Evolutionary conservation across 495 filamentous ascomycete genomes (phyloP).

Genomic region (Delitschia confertaspora): DNA sequence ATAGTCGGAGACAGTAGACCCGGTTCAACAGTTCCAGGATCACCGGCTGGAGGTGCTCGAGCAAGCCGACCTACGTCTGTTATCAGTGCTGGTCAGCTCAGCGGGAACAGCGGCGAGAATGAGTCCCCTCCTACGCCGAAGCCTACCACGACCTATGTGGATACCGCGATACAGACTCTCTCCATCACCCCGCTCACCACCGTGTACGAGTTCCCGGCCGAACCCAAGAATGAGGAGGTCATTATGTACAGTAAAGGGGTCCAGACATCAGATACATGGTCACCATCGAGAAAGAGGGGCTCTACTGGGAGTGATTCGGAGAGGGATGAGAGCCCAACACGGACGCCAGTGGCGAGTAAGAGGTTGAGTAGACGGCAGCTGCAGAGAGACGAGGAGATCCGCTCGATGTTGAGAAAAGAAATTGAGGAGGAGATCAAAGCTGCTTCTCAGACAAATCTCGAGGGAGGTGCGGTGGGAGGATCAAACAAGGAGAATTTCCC

Average conservation of each 20-base stretch:
- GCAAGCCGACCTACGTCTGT: conserved; percentile 80
- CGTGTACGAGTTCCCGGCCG: conserved; percentile 61
- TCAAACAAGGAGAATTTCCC: conserved; percentile 49
- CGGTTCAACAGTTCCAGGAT: conserved; percentile 53
- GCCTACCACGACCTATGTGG: conserved; percentile 7
- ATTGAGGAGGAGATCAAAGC: conserved; percentile 85
- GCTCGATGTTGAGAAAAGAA: conserved; percentile 73
- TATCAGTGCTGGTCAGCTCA: conserved; percentile 63
- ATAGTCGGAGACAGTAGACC: conserved; percentile 71
- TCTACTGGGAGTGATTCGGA: conserved; percentile 51
- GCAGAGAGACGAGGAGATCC: conserved; percentile 78
- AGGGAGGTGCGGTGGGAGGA: conserved; percentile 38
- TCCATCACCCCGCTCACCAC: conserved; percentile 58
- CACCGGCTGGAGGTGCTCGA: conserved; percentile 50
- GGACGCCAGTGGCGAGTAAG: conserved; percentile 48
- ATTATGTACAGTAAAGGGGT: conserved; percentile 94
- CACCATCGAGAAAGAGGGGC: conserved; percentile 26
- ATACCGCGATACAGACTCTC: conserved; percentile 50
- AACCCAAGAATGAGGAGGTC: conserved; percentile 57
- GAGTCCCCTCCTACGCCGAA: conserved; percentile 1
- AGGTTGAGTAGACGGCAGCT: conserved; percentile 64
- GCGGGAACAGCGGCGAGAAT: conserved; percentile 46
- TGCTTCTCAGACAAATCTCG: conserved; percentile 40
- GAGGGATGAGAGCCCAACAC: conserved; percentile 47
- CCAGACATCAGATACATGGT: conserved; percentile 57